Conservation (phyloP, 2,329 filamentous ascomycete genomes). For the Hymenoscyphus infarciens region DNA sequence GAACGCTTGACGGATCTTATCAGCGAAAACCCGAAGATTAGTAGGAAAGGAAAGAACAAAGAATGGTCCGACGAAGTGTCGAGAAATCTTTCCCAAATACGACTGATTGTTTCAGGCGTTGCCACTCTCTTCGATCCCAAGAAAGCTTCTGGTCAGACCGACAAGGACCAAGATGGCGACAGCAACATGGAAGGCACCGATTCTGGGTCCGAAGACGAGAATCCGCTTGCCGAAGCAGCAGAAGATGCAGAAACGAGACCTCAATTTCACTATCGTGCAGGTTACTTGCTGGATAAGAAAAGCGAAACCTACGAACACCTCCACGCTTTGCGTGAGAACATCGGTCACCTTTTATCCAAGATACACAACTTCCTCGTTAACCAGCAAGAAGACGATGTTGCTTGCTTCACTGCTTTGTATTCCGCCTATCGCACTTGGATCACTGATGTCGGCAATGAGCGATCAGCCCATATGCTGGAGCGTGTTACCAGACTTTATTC, state of each 20-base stretch:
- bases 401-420: conserved; percentile 90
- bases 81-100: conserved; percentile 79
- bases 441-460: conserved; percentile 92
- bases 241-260: conserved; percentile 81
- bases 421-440: conserved; percentile 95
- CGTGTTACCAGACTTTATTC: conserved; percentile 79
- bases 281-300: conserved; percentile 69
- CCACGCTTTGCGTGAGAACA: conserved; percentile 74
- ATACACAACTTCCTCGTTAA: conserved; percentile 80
- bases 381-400: conserved; percentile 91
- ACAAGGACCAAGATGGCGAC: conserved; percentile 44
- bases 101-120: conserved; percentile 86
- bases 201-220: conserved; percentile 54
- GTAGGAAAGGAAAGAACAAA: conserved; percentile 91
- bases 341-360: conserved; percentile 75
- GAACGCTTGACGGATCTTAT: conserved; percentile 75
- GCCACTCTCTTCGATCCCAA: conserved; percentile 84
- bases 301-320: conserved; percentile 69
- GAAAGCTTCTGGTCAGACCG: conserved; percentile 56
- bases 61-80: conserved; percentile 98
- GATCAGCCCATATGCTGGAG: conserved; percentile 90
- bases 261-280: conserved; percentile 83
- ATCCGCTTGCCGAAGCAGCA: conserved; percentile 56
- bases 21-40: conserved; percentile 74
- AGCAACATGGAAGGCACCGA: conserved; percentile 45